phyloP scores from a whole-genome alignment of 495 filamentous ascomycete genomes.

The Hypoxylon rickii region DNA sequence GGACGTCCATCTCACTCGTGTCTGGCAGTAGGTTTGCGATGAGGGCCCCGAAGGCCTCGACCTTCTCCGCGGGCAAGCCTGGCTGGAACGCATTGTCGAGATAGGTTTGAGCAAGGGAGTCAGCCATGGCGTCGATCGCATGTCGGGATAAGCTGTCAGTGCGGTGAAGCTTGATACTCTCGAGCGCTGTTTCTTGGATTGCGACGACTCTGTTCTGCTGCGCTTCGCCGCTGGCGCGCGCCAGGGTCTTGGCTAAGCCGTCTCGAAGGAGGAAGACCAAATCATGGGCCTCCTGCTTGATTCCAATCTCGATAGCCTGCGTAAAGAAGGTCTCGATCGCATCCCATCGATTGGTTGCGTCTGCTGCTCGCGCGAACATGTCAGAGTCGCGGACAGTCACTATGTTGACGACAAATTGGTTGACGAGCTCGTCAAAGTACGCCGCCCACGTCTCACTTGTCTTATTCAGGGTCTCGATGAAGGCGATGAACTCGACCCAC shows the following conservation, averaged over 20 bases:
- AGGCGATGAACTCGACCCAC: constrained; percentile 39
- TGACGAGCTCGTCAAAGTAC: constrained; percentile 36
- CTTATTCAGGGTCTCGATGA: constrained; percentile 38
- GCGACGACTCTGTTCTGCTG: constrained; percentile 27
- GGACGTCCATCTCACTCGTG: constrained; percentile 12
- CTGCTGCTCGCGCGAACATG: constrained; percentile 29
- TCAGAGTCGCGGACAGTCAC: constrained; percentile 9
- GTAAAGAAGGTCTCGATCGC: constrained; percentile 39
- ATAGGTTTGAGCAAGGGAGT: constrained; percentile 27
- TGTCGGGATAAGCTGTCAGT: constrained; percentile 27
- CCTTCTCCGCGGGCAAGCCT: constrained; percentile 11
- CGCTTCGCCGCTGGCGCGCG: background rate
- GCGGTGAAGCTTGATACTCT: constrained; percentile 20
- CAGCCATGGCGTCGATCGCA: constrained; percentile 22
- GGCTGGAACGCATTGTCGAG: constrained; percentile 30
- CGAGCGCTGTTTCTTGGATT: constrained; percentile 30
- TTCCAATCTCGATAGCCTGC: constrained; percentile 36
- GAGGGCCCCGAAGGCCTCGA: constrained; percentile 21
- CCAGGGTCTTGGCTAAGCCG: constrained; percentile 37
- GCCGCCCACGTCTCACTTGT: constrained; percentile 30
- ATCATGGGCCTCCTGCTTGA: constrained; percentile 33
- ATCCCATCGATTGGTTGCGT: constrained; percentile 34
- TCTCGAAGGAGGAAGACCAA: constrained; percentile 40
- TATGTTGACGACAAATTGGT: constrained; percentile 29
- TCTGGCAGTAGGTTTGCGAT: constrained; percentile 31